Evolutionary conservation across 78 protist species (phyloP).

Genomic region (Dictyostelium firmibasis): DNA sequence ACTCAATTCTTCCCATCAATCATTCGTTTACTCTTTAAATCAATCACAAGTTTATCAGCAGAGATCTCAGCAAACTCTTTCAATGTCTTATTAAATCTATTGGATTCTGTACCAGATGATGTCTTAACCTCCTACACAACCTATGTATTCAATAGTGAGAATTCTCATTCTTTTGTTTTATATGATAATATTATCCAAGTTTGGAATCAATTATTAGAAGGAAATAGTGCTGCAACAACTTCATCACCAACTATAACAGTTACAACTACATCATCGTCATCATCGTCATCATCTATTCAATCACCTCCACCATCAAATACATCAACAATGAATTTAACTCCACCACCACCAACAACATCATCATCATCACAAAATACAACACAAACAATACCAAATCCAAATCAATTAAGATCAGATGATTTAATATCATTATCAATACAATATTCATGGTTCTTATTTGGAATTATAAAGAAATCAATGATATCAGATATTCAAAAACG

Average conservation of each 20-base stretch:
- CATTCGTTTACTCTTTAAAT: conserved; percentile 30
- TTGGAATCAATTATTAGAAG: conserved; percentile 43
- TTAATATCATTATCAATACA: conserved; percentile 13
- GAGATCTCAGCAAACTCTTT: conserved; percentile 6
- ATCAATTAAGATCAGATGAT: neutral
- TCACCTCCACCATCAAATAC: neutral
- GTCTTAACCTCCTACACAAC: neutral
- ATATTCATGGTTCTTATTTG: conserved; percentile 79
- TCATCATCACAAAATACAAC: neutral
- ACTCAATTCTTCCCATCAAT: conserved; percentile 49
- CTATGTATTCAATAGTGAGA: conserved; percentile 8
- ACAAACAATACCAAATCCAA: neutral
- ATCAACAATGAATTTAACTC: neutral
- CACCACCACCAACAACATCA: neutral
- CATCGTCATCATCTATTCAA: neutral
- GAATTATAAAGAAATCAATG: conserved; percentile 71
- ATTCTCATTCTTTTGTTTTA: neutral
- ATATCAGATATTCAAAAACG: conserved; percentile 32
- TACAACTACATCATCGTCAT: too few species aligned
- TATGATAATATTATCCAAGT: conserved; percentile 34
- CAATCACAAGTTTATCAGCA: neutral
- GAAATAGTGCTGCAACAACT: neutral
- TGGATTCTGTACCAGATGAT: conserved; percentile 34
- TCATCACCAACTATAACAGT: neutral
- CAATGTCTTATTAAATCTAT: neutral